Evolutionary conservation across 805 yeast genomes (phyloP), one percentile per base, ranked within the genome.

Genomic region (Nakazawaea ernobii): DNA sequence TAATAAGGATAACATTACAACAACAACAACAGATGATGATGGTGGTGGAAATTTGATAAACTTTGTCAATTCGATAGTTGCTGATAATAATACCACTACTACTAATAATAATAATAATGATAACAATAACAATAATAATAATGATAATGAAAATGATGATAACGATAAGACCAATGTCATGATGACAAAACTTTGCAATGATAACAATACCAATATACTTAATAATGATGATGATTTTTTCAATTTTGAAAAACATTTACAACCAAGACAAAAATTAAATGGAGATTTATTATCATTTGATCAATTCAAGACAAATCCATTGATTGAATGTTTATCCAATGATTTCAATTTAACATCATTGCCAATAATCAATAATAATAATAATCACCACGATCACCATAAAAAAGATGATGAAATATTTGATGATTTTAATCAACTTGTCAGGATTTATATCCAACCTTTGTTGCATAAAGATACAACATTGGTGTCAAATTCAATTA

Each of bases 371-470:
- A n/a, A n/a, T n/a, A n/a, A n/a, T n/a, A n/a, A n/a, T n/a, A n/a
- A n/a, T n/a, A n/a, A n/a, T n/a, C n/a, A n/a, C n/a, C n/a, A n/a
- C n/a, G n/a, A n/a, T 10, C 14, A n/a, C 9, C 17, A 33, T 13
- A 15, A 14, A 2, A 6, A n/a, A 3, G 37, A 66, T 39, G 57
- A 67, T 20, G 66, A 70, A 45, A 73, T 73, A 1, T 57, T 69
- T 46, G 68, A 20, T 20, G 24, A 73, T 1, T 66, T 59, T 14
- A 57, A 53, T 43, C 55, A 55, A 11, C 14, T 47, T 3, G 26
- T 50, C 43, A 49, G 9, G 26, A 39, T 26, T 6, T 44, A 42
- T 38, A 40, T 48, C 17, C 39, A 45, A 33, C 50, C 50, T 8
- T 32, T 54, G 26, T 40, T 44, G 36, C 14, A 35, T n/a, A 35